These are phyloP conservation scores for Ceratobasidium sp. DNA, from an alignment of 1,284 basidiomycete genomes.

Conservation along the genomic window DNA sequence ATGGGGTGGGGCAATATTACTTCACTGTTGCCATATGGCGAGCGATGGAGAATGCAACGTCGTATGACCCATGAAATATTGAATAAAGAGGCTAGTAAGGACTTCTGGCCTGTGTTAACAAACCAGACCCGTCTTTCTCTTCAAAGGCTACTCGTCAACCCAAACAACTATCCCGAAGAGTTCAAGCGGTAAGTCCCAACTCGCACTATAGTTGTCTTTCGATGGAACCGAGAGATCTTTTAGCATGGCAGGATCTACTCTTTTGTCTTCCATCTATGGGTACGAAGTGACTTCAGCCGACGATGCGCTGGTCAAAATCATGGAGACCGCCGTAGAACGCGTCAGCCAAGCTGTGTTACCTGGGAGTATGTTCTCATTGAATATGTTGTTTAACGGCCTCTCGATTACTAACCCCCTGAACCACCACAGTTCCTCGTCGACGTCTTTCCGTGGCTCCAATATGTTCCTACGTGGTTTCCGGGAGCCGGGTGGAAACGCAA, in stretches of 20 bases:
- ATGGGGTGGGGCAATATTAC: conserved; percentile 25
- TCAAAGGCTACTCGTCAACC: neutral
- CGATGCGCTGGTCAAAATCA: conserved; percentile 31
- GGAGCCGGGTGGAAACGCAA: conserved; percentile 23
- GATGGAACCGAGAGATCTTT: neutral
- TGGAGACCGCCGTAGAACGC: conserved; percentile 19
- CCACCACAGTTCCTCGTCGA: conserved; percentile 1
- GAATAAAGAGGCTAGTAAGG: conserved; percentile 22
- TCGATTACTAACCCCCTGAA: neutral
- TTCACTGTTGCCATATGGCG: conserved; percentile 24
- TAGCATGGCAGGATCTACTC: conserved; percentile 15
- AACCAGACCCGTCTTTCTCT: conserved; percentile 26
- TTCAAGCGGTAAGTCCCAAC: neutral
- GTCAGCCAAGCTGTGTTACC: conserved; percentile 21
- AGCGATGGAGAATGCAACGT: conserved; percentile 39
- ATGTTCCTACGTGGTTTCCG: conserved; percentile 21
- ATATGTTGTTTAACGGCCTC: no score
- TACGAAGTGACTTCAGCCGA: conserved; percentile 37
- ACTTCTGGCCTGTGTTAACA: conserved; percentile 25
- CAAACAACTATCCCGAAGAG: conserved; percentile 18
- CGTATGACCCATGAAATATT: conserved; percentile 16
- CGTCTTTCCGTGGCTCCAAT: conserved; percentile 11
- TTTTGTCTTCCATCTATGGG: conserved; percentile 36
- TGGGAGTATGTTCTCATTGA: conserved; percentile 2
- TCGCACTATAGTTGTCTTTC: neutral